These are phyloP conservation scores for Fusarium paranaense DNA, from an alignment of 2,329 filamentous ascomycete genomes.

Conservation along the genomic window DNA sequence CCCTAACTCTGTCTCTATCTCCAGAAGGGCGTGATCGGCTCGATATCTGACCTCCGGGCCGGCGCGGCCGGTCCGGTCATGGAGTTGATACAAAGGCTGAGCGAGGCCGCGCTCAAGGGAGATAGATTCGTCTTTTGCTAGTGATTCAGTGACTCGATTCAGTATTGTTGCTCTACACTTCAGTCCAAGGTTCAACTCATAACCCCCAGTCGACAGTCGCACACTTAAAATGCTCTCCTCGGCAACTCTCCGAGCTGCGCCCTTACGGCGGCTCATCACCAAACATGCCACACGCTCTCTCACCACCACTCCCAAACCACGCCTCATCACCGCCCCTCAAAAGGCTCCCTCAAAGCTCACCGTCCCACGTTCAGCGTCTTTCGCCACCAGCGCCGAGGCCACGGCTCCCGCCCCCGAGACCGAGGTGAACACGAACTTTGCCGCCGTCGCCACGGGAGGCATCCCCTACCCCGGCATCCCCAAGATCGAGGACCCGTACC, in stretches of 20 bases:
- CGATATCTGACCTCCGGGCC: conserved; percentile 23
- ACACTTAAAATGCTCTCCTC: conserved; percentile 27
- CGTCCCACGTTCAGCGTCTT: conserved; percentile 14
- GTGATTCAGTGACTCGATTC: neutral
- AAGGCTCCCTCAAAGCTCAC: neutral
- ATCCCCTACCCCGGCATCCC: conserved; percentile 64
- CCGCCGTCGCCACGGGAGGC: conserved; percentile 45
- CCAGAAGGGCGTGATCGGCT: conserved; percentile 18
- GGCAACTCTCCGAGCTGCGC: conserved; percentile 12
- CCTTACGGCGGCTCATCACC: conserved; percentile 22
- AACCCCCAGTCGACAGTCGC: neutral
- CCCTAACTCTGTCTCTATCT: conserved; percentile 11
- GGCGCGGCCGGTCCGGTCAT: conserved; percentile 7
- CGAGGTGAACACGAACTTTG: conserved; percentile 39
- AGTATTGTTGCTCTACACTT: neutral
- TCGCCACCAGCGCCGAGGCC: conserved; percentile 39
- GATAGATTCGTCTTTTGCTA: neutral
- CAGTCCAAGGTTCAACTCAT: neutral
- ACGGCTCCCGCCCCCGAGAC: conserved; percentile 9
- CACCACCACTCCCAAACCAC: conserved; percentile 7
- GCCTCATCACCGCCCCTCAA: conserved; percentile 3
- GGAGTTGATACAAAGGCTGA: neutral
- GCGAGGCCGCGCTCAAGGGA: neutral
- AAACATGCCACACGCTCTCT: conserved; percentile 25
- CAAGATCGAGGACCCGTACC: conserved; percentile 61